Conservation (phyloP, 257 asterid genomes). For the Misopates orontium region DNA sequence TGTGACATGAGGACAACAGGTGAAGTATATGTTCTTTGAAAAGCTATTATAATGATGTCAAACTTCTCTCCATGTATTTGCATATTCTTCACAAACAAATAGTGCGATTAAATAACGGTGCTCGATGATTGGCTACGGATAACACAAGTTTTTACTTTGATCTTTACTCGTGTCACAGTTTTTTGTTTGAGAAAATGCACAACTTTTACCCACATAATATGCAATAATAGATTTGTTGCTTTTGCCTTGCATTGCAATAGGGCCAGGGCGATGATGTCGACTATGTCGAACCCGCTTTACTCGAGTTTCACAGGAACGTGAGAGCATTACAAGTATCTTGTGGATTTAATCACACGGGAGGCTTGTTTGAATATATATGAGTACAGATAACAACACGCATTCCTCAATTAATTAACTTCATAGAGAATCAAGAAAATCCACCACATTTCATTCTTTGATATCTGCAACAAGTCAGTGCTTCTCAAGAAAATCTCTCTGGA, state of each 20-base stretch:
- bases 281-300: slow-evolving; percentile 55
- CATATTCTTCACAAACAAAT: not conserved
- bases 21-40: not conserved
- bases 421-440: not conserved
- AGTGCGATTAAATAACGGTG: not conserved
- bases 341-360: slow-evolving; percentile 93
- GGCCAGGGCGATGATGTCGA: slow-evolving; percentile 89
- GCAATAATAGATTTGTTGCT: not conserved
- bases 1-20: not conserved
- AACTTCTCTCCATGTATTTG: not conserved
- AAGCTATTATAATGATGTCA: not conserved
- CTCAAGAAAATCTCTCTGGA: not conserved
- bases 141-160: not conserved
- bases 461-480: not conserved
- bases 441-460: not conserved
- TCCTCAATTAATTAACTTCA: not conserved
- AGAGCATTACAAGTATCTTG: slow-evolving; percentile 74
- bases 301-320: slow-evolving; percentile 42
- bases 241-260: slow-evolving; percentile 31
- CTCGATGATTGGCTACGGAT: not conserved
- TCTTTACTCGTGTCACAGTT: not conserved
- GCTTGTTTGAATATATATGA: slow-evolving; percentile 41
- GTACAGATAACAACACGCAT: not conserved
- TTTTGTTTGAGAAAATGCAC: not conserved
- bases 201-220: not conserved